Evolutionary conservation across 306 rosid genomes (phyloP).

Genomic region (Alnus glutinosa): DNA sequence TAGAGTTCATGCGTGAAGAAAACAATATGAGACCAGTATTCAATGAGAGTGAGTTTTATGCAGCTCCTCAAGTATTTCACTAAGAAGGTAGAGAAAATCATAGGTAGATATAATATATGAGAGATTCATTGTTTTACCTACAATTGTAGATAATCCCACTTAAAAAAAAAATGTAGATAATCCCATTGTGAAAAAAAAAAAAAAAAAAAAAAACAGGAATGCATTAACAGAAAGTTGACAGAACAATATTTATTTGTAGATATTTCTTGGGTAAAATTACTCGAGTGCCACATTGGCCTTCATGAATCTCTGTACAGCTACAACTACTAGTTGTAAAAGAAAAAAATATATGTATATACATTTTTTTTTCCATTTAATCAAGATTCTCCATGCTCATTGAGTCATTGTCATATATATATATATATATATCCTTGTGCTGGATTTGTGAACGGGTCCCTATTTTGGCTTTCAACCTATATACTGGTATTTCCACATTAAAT

Average conservation of each 20-base stretch:
- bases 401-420: no score
- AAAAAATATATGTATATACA: background rate
- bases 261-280: background rate
- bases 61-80: slow-evolving; percentile 82
- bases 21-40: slow-evolving; percentile 72
- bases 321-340: background rate
- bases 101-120: background rate
- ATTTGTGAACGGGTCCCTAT: background rate
- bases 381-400: background rate
- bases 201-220: background rate
- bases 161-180: background rate
- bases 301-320: slow-evolving; percentile 21
- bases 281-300: slow-evolving; percentile 22
- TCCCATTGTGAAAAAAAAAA: background rate
- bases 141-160: slow-evolving; percentile 16
- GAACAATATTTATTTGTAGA: background rate
- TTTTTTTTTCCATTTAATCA: background rate
- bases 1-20: slow-evolving; percentile 90
- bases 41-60: slow-evolving; percentile 89
- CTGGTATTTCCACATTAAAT: background rate
- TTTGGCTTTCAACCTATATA: background rate
- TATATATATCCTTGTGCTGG: background rate
- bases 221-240: background rate
- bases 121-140: background rate
- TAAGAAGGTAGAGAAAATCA: slow-evolving; percentile 26